Percentiles rank a stretch among this genome's conserved stretches.
Conservation (phyloP, 2,329 filamentous ascomycete genomes). For the Paraphoma chrysanthemicola region DNA sequence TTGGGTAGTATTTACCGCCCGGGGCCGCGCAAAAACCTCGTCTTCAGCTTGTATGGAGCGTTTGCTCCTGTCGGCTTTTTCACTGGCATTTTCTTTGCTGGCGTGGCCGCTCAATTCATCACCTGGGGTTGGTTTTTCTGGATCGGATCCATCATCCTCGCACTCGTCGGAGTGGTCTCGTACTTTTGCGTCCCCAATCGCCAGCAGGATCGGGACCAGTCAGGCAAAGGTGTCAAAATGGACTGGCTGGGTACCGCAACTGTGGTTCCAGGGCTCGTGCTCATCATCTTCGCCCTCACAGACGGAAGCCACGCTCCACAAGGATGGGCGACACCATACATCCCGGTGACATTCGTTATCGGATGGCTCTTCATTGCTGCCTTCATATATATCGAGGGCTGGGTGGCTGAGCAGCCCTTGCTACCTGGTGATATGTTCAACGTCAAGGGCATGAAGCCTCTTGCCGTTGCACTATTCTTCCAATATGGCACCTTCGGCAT, state of each 20-base stretch:
- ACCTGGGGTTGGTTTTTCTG: constrained; percentile 46
- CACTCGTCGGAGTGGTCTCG: constrained; percentile 34
- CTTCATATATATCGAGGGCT: constrained; percentile 75
- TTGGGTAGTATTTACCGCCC: constrained; percentile 70
- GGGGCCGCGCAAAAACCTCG: constrained; percentile 72
- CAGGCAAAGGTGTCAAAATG: constrained; percentile 36
- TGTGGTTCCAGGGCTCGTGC: constrained; percentile 62
- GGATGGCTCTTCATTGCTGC: constrained; percentile 66
- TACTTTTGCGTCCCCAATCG: constrained; percentile 40
- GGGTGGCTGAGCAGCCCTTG: constrained; percentile 71
- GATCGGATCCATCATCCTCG: constrained; percentile 42
- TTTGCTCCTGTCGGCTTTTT: constrained; percentile 58
- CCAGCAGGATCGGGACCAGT: constrained; percentile 8
- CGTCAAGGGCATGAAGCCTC: constrained; percentile 67
- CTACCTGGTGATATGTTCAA: constrained; percentile 74
- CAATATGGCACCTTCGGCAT: constrained; percentile 48
- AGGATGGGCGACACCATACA: constrained; percentile 77
- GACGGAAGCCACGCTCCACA: constrained; percentile 72
- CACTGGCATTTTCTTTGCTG: constrained; percentile 46
- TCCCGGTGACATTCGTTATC: constrained; percentile 69
- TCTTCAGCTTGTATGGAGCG: constrained; percentile 66
- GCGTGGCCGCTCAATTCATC: constrained; percentile 37
- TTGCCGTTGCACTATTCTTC: constrained; percentile 53
- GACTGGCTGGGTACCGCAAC: constrained; percentile 47
- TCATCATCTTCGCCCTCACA: constrained; percentile 78